Evolutionary conservation across 768 basidiomycete species (phyloP).

Genomic region (Nevesoporus exiguus): DNA sequence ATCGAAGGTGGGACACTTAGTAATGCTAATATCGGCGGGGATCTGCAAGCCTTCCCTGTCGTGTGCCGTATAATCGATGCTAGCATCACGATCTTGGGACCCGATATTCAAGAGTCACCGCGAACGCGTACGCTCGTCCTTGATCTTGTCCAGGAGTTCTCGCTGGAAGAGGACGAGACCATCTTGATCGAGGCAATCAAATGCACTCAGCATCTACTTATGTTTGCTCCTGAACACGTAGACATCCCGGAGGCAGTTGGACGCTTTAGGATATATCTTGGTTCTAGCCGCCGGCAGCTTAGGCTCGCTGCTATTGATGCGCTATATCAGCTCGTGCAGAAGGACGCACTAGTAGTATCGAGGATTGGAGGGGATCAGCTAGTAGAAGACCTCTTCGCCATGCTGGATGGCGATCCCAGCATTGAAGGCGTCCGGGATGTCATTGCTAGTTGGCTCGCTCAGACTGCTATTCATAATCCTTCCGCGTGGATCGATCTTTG

Average conservation of each 20-base stretch:
- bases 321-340: conserved; percentile 94
- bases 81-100: conserved; percentile 89
- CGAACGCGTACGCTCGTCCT: conserved; percentile 78
- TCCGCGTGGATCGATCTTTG: conserved; percentile 98
- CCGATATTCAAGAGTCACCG: conserved; percentile 88
- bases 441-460: conserved; percentile 90
- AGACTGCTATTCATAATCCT: conserved; percentile 89
- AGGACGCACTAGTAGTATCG: conserved; percentile 88
- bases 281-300: conserved; percentile 76
- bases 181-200: conserved; percentile 92
- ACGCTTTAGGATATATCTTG: conserved; percentile 74
- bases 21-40: conserved; percentile 84
- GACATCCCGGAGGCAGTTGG: conserved; percentile 77
- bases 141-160: conserved; percentile 82
- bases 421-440: conserved; percentile 93
- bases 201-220: conserved; percentile 94
- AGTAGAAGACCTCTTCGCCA: conserved; percentile 91
- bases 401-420: conserved; percentile 92
- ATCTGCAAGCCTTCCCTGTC: conserved; percentile 88
- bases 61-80: conserved; percentile 92
- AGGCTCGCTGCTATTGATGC: conserved; percentile 95
- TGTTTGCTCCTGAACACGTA: conserved; percentile 87
- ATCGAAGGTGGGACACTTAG: conserved; percentile 82
- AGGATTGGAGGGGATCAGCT: conserved; percentile 90
- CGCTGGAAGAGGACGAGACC: conserved; percentile 80